Conservation (phyloP, 257 asterid genomes). For the Solanum medicagineum region DNA sequence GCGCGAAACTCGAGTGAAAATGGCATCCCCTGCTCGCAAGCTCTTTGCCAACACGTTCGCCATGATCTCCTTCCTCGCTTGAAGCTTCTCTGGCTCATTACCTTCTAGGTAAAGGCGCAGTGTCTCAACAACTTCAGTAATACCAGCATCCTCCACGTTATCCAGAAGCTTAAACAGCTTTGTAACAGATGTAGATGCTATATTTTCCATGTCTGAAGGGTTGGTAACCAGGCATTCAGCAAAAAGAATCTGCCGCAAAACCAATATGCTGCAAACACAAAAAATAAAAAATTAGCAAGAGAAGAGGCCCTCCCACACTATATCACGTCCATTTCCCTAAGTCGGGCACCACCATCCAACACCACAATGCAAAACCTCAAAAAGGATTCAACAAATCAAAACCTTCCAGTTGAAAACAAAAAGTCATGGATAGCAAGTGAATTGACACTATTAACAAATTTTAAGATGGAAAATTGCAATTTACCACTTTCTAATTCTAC, state of each 20-base stretch:
- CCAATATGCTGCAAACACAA: slow-evolving; percentile 1
- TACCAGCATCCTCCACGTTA: slow-evolving; percentile 1
- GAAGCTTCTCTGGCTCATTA: slow-evolving; percentile 6
- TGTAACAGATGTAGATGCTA: not conserved
- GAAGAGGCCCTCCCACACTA: not conserved
- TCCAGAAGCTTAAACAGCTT: slow-evolving; percentile 3
- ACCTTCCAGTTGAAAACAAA: not conserved
- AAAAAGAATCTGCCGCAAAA: slow-evolving; percentile 7
- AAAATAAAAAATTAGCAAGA: not conserved
- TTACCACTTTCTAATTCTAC: not conserved
- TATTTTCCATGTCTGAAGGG: not conserved
- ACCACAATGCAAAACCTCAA: not conserved
- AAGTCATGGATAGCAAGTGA: not conserved
- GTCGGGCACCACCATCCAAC: not conserved
- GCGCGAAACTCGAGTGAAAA: slow-evolving; percentile 3
- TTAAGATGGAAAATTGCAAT: not conserved
- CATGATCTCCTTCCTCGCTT: slow-evolving; percentile 11
- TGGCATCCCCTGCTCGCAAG: not conserved
- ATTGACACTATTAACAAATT: not conserved
- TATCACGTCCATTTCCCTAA: not conserved
- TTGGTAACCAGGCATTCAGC: slow-evolving; percentile 4
- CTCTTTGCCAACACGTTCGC: slow-evolving; percentile 3
- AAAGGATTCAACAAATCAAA: not conserved
- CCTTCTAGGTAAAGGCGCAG: not conserved
- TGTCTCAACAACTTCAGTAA: slow-evolving; percentile 1